phyloP scores from a whole-genome alignment of 208 protist species.

The Trypanosoma rangeli region DNA sequence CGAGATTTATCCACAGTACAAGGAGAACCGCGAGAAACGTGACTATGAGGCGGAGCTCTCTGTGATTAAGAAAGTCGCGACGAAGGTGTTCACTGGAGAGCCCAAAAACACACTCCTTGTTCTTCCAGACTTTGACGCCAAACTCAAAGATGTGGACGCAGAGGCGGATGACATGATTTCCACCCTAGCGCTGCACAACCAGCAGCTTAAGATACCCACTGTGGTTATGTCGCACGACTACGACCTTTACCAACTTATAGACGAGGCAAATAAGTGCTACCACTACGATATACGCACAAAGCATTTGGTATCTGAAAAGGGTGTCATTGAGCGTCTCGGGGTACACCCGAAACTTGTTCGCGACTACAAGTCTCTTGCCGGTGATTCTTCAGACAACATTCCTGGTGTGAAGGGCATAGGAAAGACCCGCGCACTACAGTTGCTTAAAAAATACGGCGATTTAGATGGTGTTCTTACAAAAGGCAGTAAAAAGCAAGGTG shows the following conservation, averaged over 20 bases:
- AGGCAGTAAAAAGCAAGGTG: constrained; percentile 62
- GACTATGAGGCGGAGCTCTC: constrained; percentile 50
- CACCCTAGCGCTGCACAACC: constrained; percentile 69
- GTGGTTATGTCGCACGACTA: constrained; percentile 90
- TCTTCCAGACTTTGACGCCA: constrained; percentile 70
- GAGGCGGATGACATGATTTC: constrained; percentile 92
- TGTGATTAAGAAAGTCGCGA: constrained; percentile 80
- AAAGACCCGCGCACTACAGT: constrained; percentile 70
- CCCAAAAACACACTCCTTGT: constrained; percentile 65
- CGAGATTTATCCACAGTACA: constrained; percentile 78
- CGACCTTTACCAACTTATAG: constrained; percentile 88
- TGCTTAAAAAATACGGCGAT: constrained; percentile 89
- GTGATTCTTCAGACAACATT: constrained; percentile 85
- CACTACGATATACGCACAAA: constrained; percentile 90
- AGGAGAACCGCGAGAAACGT: constrained; percentile 54
- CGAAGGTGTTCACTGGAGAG: constrained; percentile 78
- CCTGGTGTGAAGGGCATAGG: constrained; percentile 87
- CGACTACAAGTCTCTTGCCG: constrained; percentile 88
- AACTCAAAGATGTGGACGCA: constrained; percentile 70
- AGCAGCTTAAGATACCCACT: constrained; percentile 72
- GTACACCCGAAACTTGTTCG: constrained; percentile 83
- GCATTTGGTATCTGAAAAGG: constrained; percentile 81
- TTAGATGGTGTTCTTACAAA: constrained; percentile 77
- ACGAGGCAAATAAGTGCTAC: constrained; percentile 70
- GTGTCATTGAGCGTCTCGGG: constrained; percentile 74